Base-by-base conservation (phyloP, 78 protist genomes). In the Pigoraptor vietnamica region DNA sequence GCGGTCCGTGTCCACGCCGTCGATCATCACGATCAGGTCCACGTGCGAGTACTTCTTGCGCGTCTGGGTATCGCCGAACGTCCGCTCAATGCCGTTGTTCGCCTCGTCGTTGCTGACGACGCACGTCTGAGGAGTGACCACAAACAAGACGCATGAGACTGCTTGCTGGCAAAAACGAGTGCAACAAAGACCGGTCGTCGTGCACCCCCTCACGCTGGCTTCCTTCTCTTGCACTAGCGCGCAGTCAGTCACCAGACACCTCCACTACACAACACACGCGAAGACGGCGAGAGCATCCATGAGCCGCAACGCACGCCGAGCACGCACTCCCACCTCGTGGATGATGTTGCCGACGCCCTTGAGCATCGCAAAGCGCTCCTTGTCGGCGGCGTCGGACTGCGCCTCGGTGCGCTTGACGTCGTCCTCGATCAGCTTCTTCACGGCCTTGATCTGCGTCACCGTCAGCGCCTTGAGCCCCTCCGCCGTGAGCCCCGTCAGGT, bases 321-420 rank as follows among this genome's bases (percentile, higher is more conserved):
- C 67, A 48, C 67, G 14, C n/a, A 96, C 97, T 25, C 97, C 99
- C 6, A 94, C 40, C 25, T 95, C 98, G 90, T 96, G 98, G 19
- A 98, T 99, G 37, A 98, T 35, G 92, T 98, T 98, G 14, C 99
- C 99, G 37, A 98, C 81, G 25, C 0, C 0, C 40, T 87, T 93
- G 48, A 97, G 83, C 40, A 39, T n/a, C 37, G 33, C 10, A 89
- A 90, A 91, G 24, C 94, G 92, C 36, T 0, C 90, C 0, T 37
- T 39, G 37, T 95, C 95, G 24, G 37, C 40, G 2, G 88, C 91
- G 24, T 86, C 94, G 24, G 33, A 24, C 29, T 24, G 89, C 87
- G 19, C 25, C 86, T 92, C 92, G 89, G 37, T 56, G 56, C 40
- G 90, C 29, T 0, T 24, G 40, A 93, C 82, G 2, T 29, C 39